Evolutionary conservation across 2,329 filamentous ascomycete species (phyloP), one percentile per base, ranked within the genome.

Genomic region (Aspergillus viridinutans): DNA sequence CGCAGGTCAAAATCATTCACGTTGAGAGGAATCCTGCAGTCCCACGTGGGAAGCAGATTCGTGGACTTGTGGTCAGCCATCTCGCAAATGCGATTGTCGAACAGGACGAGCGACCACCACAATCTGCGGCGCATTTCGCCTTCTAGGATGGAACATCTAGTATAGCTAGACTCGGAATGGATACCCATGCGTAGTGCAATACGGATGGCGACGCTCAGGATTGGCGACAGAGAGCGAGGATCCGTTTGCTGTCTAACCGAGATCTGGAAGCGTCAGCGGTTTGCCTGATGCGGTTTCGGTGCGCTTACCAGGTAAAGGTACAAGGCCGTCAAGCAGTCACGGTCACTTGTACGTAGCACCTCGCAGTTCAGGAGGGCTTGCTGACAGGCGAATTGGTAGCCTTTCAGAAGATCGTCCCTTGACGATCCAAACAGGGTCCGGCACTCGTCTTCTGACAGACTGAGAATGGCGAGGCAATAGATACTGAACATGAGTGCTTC

Each of bases 401-500:
- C 73, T 5, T 53, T 63, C 53, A 80, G 58, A 42, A 81, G 70
- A 28, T 74, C 69, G 35, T 70, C 63, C 54, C 70, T 76, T 17
- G 75, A 59, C 2, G 69, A 66, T 35, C 67, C 69, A 61, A 81
- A 75, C 6, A 70, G 64, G 6, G 57, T 50, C 38, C 67, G 70
- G 58, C 83, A 86, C 61, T 89, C 85, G 0, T 78, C 74, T 1
- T 81, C 77, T 0, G 71, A 72, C 50, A 90, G 73, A 47, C 85
- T 83, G 10, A 83, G 70, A 20, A 83, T 74, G 0, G 85, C 81
- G 67, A 86, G 81, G 56, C 79, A 81, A 67, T 90, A 90, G 47
- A 91, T 59, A 25, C 65, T 77, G 69, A 90, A 90, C 81, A 90
- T 85, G 48, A 90, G 76, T 1, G 84, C 85, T 66, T 90, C 85